Conservation (phyloP, 108 stramenopile species). For the Epithemia pelagica region DNA sequence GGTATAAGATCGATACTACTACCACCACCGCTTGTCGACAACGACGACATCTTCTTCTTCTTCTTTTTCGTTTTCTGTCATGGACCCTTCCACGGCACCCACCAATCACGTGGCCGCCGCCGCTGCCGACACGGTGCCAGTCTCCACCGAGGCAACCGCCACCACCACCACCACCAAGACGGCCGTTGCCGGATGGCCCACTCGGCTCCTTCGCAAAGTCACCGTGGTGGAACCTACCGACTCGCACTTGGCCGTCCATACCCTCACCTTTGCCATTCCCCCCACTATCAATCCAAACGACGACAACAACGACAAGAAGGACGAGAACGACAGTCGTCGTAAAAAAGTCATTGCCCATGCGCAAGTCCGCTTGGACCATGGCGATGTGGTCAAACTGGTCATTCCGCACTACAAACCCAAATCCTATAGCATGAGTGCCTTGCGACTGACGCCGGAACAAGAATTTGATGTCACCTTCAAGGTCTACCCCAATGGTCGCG, state of each 20-base stretch:
- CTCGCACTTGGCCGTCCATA: slow-evolving; percentile 9
- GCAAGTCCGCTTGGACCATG: slow-evolving; percentile 9
- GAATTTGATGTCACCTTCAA: slow-evolving; percentile 22
- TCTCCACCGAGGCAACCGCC: not conserved
- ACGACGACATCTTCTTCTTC: no score
- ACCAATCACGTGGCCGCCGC: not conserved
- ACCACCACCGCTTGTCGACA: no score
- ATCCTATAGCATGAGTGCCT: slow-evolving; percentile 15
- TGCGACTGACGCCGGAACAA: slow-evolving; percentile 1
- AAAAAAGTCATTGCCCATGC: slow-evolving; percentile 5
- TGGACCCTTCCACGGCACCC: not conserved
- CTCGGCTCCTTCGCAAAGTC: slow-evolving; percentile 8
- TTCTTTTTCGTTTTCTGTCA: no score
- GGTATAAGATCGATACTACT: no score
- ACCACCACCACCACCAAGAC: not conserved
- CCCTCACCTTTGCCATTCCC: slow-evolving; percentile 16
- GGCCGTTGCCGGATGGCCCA: not conserved
- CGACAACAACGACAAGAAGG: not conserved
- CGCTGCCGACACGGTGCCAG: no score
- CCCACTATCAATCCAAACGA: no score
- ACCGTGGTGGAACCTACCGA: slow-evolving; percentile 1
- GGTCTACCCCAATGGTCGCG: slow-evolving; percentile 19
- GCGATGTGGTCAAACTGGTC: slow-evolving; percentile 21
- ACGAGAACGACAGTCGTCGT: not conserved
- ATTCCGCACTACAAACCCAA: slow-evolving; percentile 21